These are phyloP conservation scores for Dactylellina drechsleri DNA, from an alignment of 2,329 filamentous ascomycete species.

Conservation along the genomic window DNA sequence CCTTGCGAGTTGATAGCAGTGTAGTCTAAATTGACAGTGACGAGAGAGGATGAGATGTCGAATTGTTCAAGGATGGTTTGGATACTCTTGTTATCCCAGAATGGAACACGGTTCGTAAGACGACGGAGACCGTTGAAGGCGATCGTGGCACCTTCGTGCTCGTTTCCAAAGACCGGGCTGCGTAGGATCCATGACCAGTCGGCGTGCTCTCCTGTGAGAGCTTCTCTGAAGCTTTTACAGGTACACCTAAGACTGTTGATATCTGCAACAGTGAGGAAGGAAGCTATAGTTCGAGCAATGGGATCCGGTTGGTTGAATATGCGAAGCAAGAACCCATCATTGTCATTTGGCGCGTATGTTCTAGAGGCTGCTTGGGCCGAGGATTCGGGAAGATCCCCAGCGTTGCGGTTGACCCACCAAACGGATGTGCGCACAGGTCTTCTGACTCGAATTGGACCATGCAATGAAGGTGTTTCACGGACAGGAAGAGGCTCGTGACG, in stretches of 20 bases:
- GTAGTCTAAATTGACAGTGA: constrained; percentile 28
- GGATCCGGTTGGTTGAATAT: constrained; percentile 38
- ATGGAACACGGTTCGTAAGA: constrained; percentile 21
- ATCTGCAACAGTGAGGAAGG: constrained; percentile 18
- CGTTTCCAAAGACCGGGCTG: constrained; percentile 22
- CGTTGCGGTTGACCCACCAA: constrained; percentile 29
- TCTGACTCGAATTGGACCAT: constrained; percentile 27
- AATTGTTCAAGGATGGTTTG: constrained; percentile 8
- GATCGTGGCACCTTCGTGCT: constrained; percentile 23
- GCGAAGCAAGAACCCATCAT: constrained; percentile 17
- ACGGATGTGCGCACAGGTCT: constrained; percentile 4
- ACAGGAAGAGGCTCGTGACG: not conserved
- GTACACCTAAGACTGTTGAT: constrained; percentile 44
- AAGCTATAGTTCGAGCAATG: constrained; percentile 16
- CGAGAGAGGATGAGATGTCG: constrained; percentile 2
- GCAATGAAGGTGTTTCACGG: constrained; percentile 26
- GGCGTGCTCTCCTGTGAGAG: constrained; percentile 14
- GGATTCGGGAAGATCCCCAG: not conserved
- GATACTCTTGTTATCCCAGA: constrained; percentile 33
- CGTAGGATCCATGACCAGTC: constrained; percentile 41
- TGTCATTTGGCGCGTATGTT: not conserved
- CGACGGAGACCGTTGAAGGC: constrained; percentile 43
- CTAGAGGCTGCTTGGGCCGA: not conserved
- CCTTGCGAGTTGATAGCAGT: constrained; percentile 15
- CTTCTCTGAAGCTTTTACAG: constrained; percentile 26